Percentiles rank a stretch among this genome's conserved stretches.
phyloP scores from a whole-genome alignment of 495 filamentous ascomycete genomes.

The Penicillium angulare region DNA sequence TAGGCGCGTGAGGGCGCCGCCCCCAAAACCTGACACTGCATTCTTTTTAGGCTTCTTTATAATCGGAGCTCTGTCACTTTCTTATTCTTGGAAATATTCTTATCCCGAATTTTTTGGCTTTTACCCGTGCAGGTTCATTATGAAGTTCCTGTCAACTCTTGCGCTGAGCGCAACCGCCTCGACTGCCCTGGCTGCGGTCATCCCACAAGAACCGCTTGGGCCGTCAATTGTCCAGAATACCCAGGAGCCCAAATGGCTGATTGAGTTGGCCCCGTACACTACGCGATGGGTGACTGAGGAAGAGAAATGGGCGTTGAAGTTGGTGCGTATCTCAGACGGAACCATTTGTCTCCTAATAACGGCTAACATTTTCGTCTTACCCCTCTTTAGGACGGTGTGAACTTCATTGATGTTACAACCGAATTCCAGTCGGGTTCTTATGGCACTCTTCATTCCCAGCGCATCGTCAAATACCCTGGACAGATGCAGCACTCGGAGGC shows the following conservation, averaged over 20 bases:
- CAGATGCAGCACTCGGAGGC: constrained; percentile 64
- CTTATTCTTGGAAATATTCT: background rate
- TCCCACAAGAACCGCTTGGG: constrained; percentile 36
- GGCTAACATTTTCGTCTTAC: background rate
- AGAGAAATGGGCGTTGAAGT: constrained; percentile 86
- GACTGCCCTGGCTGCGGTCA: constrained; percentile 30
- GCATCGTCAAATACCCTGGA: constrained; percentile 58
- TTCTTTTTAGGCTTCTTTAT: background rate
- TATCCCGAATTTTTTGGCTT: constrained; percentile 3
- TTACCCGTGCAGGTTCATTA: constrained; percentile 6
- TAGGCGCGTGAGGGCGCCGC: constrained; percentile 13
- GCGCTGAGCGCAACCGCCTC: constrained; percentile 35
- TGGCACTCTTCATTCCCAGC: constrained; percentile 28
- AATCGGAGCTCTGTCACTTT: background rate
- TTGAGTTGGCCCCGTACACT: constrained; percentile 85
- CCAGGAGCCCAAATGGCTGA: constrained; percentile 60
- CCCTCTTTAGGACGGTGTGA: constrained; percentile 64
- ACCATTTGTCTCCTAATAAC: background rate
- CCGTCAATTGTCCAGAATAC: constrained; percentile 31
- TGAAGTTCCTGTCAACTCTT: constrained; percentile 32
- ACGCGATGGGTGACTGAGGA: constrained; percentile 87
- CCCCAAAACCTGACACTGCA: background rate
- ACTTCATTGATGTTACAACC: constrained; percentile 95
- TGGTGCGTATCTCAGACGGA: constrained; percentile 55
- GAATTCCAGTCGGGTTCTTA: constrained; percentile 38